Percentiles rank a stretch among this genome's conserved stretches.
These are phyloP conservation scores for Hemileccinum rubropunctum DNA, from an alignment of 768 basidiomycete genomes.

Conservation along the genomic window DNA sequence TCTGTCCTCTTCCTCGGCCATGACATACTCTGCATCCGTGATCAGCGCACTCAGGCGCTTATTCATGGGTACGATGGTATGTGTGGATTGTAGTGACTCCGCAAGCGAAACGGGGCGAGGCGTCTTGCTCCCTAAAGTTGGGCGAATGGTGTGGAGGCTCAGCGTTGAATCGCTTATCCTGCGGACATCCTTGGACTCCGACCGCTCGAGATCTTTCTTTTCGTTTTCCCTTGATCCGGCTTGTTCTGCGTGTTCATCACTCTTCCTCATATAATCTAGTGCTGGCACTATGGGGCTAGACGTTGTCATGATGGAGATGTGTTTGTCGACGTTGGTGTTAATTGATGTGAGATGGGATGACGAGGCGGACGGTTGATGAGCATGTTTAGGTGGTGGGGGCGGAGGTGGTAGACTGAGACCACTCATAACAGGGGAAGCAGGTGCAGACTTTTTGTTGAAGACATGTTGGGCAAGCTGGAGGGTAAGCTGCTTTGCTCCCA, in stretches of 20 bases:
- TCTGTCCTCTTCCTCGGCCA: conserved; percentile 58
- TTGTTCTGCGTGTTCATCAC: conserved; percentile 33
- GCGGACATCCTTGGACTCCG: conserved; percentile 65
- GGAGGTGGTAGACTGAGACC: conserved; percentile 31
- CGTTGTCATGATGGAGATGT: conserved; percentile 49
- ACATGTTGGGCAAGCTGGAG: conserved; percentile 47
- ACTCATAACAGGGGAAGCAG: conserved; percentile 33
- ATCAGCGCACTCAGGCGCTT: conserved; percentile 68
- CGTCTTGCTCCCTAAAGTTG: conserved; percentile 46
- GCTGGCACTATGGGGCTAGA: conserved; percentile 59
- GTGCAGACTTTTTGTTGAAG: conserved; percentile 38
- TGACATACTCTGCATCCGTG: conserved; percentile 63
- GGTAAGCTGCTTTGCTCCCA: conserved; percentile 35
- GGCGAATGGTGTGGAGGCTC: conserved; percentile 69
- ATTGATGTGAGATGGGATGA: conserved; percentile 25
- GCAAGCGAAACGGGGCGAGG: conserved; percentile 77
- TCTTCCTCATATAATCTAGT: conserved; percentile 49
- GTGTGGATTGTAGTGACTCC: conserved; percentile 70
- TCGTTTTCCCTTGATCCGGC: conserved; percentile 22
- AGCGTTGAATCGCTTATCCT: conserved; percentile 83
- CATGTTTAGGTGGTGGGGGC: conserved; percentile 40
- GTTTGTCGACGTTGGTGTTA: conserved; percentile 33
- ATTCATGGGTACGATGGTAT: conserved; percentile 65
- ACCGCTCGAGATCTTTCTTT: conserved; percentile 32
- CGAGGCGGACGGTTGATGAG: conserved; percentile 13